phyloP scores from a whole-genome alignment of 176 grass and related monocot species.

The Oryza punctata region DNA sequence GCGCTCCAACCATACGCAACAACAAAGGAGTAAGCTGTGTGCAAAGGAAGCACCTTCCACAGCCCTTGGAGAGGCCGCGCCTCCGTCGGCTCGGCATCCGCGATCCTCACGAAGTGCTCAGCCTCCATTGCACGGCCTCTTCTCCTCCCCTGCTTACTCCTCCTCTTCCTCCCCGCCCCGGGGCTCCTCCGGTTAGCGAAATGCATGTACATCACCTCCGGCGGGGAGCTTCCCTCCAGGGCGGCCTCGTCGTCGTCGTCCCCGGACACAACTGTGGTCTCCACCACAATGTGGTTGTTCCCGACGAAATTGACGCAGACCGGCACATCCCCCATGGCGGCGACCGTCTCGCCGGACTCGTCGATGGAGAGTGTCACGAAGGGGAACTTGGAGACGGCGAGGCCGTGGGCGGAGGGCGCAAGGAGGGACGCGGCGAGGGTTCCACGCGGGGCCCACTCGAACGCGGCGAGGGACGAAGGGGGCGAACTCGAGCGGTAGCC shows the following conservation, averaged over 20 bases:
- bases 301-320: slow-evolving; percentile 64
- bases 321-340: slow-evolving; percentile 37
- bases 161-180: slow-evolving; percentile 38
- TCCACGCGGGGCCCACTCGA: slow-evolving; percentile 64
- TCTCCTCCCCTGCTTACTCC: slow-evolving; percentile 45
- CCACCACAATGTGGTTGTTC: slow-evolving; percentile 59
- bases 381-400: slow-evolving; percentile 45
- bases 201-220: slow-evolving; percentile 67
- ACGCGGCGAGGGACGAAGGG: slow-evolving; percentile 43
- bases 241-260: slow-evolving; percentile 32
- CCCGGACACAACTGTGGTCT: slow-evolving; percentile 1
- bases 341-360: slow-evolving; percentile 49
- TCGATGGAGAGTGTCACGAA: slow-evolving; percentile 57
- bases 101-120: slow-evolving; percentile 63
- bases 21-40: slow-evolving; percentile 19
- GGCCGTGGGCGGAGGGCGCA: slow-evolving; percentile 9
- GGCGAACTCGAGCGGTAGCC: neutral
- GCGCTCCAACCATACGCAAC: neutral
- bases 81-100: slow-evolving; percentile 43
- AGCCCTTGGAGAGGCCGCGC: slow-evolving; percentile 59
- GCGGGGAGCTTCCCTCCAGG: slow-evolving; percentile 51
- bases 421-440: slow-evolving; percentile 54
- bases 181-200: slow-evolving; percentile 71
- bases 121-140: slow-evolving; percentile 35
- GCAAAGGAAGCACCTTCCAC: slow-evolving; percentile 67